Evolutionary conservation across 495 filamentous ascomycete genomes (phyloP).

Genomic region (Lineolata rhizophorae): DNA sequence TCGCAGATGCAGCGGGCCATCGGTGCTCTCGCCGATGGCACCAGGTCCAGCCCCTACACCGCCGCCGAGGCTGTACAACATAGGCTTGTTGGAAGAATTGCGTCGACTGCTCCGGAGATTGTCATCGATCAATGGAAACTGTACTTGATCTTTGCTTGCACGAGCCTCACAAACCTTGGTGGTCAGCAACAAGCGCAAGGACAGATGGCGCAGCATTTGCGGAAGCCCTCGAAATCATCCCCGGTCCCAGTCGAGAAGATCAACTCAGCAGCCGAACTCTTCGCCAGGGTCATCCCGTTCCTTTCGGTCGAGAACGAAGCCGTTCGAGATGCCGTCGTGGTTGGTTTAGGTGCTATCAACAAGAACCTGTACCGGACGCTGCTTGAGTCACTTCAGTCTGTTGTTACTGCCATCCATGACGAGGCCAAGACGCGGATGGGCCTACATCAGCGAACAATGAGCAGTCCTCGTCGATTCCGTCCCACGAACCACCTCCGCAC

Average conservation of each 20-base stretch:
- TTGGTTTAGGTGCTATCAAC: conserved; percentile 84
- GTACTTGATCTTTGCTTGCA: conserved; percentile 94
- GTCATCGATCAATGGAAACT: conserved; percentile 96
- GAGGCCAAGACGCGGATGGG: conserved; percentile 67
- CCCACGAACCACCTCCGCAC: conserved; percentile 72
- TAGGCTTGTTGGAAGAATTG: conserved; percentile 25
- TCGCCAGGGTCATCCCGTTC: conserved; percentile 74
- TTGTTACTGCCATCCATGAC: conserved; percentile 59
- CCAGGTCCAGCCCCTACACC: conserved; percentile 36
- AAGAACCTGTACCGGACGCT: conserved; percentile 85
- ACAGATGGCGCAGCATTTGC: conserved; percentile 53
- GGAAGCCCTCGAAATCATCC: conserved; percentile 60
- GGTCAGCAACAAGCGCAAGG: conserved; percentile 23
- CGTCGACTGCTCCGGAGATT: conserved; percentile 62
- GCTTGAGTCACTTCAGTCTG: conserved; percentile 71
- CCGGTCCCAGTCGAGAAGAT: conserved; percentile 56
- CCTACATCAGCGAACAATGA: conserved; percentile 54
- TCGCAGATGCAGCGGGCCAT: conserved; percentile 81
- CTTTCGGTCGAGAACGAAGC: conserved; percentile 51
- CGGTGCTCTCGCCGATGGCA: conserved; percentile 49
- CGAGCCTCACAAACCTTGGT: conserved; percentile 52
- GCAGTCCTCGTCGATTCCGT: conserved; percentile 50
- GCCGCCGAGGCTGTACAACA: conserved; percentile 27
- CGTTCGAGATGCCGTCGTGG: conserved; percentile 77
- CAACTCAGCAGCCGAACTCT: conserved; percentile 67